These are phyloP conservation scores for Haberlea rhodopensis DNA, from an alignment of 257 asterid genomes.

Conservation along the genomic window DNA sequence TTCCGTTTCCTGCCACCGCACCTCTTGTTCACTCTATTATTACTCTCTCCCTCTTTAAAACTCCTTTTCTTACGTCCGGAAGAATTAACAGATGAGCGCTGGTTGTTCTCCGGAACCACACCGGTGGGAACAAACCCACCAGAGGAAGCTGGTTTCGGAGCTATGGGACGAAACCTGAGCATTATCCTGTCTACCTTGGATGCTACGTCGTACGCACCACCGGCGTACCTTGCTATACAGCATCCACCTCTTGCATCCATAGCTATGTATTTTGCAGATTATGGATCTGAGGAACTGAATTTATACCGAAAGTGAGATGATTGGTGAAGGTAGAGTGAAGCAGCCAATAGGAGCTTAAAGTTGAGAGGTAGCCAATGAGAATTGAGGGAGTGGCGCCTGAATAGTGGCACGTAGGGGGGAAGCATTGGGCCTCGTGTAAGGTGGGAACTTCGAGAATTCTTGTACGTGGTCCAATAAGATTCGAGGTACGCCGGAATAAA, in stretches of 20 bases:
- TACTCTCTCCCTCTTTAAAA: slow-evolving; percentile 24
- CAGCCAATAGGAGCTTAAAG: not conserved
- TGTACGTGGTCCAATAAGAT: not conserved
- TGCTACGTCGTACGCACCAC: slow-evolving; percentile 40
- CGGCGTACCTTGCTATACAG: slow-evolving; percentile 59
- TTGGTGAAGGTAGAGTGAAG: not conserved
- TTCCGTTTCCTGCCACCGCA: slow-evolving; percentile 30
- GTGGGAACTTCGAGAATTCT: not conserved
- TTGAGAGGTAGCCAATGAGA: not conserved
- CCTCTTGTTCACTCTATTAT: slow-evolving; percentile 16
- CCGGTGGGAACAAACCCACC: slow-evolving; percentile 29
- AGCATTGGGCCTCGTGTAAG: not conserved
- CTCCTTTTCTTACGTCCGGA: slow-evolving; percentile 42
- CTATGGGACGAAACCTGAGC: slow-evolving; percentile 72
- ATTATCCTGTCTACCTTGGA: slow-evolving; percentile 56
- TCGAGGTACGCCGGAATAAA: too few relatives aligned
- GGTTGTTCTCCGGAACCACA: slow-evolving; percentile 29
- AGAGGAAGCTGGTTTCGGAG: slow-evolving; percentile 60
- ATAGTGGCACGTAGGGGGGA: not conserved
- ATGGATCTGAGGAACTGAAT: too few relatives aligned
- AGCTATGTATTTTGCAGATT: too few relatives aligned
- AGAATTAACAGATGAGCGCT: slow-evolving; percentile 3
- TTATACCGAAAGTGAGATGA: not conserved
- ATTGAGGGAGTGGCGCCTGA: not conserved
- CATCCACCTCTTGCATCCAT: slow-evolving; percentile 74